These are phyloP conservation scores for Eutrema heterophyllum DNA, from an alignment of 345 rosid species.

Conservation along the genomic window DNA sequence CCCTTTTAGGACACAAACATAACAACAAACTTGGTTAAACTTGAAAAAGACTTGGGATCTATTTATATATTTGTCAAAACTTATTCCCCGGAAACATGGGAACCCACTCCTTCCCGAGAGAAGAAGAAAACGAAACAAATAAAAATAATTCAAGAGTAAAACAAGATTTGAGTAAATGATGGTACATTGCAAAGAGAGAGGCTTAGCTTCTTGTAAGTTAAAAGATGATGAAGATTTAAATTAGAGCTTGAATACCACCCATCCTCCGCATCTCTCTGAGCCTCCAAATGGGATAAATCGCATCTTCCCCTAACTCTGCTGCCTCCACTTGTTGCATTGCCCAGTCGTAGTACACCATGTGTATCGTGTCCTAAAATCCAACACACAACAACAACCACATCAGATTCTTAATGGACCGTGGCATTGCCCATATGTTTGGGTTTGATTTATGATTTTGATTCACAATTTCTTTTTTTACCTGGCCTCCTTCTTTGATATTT, in stretches of 20 bases:
- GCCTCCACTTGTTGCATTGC: conserved; percentile 93
- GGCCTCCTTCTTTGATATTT: conserved; percentile 76
- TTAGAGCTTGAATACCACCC: conserved; percentile 69
- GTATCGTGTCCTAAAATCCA: conserved; percentile 74
- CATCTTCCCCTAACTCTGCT: conserved; percentile 84
- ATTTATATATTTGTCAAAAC: conserved; percentile 20
- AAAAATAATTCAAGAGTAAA: not conserved
- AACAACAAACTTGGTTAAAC: not conserved
- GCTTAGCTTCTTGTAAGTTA: not conserved
- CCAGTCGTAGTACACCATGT: conserved; percentile 73
- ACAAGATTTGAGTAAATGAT: not conserved
- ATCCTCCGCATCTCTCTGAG: conserved; percentile 70
- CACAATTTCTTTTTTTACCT: conserved; percentile 40
- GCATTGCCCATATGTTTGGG: not conserved
- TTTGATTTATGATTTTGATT: not conserved
- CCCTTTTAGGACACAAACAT: not conserved
- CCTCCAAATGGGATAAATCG: conserved; percentile 86
- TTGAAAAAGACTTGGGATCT: not conserved
- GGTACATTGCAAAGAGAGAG: conserved; percentile 12
- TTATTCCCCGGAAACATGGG: conserved; percentile 3
- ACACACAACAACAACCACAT: not conserved
- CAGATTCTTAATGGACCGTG: not conserved
- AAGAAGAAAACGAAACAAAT: not conserved
- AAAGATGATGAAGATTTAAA: conserved; percentile 30
- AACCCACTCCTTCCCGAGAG: not conserved